Base-by-base conservation (phyloP, 1,139 yeast species). In the Saccharomycopsis hybrid region DNA sequence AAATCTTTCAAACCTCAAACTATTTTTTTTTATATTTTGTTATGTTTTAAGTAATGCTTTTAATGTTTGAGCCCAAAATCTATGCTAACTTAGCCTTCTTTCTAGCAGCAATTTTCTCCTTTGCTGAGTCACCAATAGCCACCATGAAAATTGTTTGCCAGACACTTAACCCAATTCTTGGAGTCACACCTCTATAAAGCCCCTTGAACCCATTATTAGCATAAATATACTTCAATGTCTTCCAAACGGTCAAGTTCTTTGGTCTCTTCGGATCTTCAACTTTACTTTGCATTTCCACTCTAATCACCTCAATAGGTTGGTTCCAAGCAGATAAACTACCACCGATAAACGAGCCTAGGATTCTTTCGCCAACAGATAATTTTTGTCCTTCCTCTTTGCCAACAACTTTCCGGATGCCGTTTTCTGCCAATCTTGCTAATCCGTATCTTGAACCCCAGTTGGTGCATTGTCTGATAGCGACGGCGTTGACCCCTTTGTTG, bases 71-170 rank as follows among this genome's bases (percentile, higher is more conserved):
- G n/a, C n/a, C n/a, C n/a, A n/a, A n/a, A n/a, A n/a, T n/a, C n/a
- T n/a, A 31, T 18, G 29, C 30, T 30, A 46, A 40, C 29, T 40
- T 36, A 24, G n/a, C 32, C n/a, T 35, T 46, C 40, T 44, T 49
- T 37, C 43, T 41, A 31, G 52, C 18, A 28, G 54, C 54, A 42
- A 51, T 47, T 42, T 47, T 47, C 50, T 80, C 86, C 64, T 78
- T 81, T 41, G 87, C 87, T 68, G 89, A 86, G 65, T 92, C 98
- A 64, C 97, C 98, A 59, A 92, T 81, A n/a, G 96, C 97, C 54
- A 92, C 97, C 97, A 92, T 92, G 68, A 95, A 92, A 45, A 92
- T 88, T 2, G 98, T 92, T 73, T 92, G 98, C 97, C 97, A 92
- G 56, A 92, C 85, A 58, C 97, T 95, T 60, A 92, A 77, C 51